Evolutionary conservation across 352 stramenopile genomes (phyloP).

Genomic region (Pelagophyceae sp.): DNA sequence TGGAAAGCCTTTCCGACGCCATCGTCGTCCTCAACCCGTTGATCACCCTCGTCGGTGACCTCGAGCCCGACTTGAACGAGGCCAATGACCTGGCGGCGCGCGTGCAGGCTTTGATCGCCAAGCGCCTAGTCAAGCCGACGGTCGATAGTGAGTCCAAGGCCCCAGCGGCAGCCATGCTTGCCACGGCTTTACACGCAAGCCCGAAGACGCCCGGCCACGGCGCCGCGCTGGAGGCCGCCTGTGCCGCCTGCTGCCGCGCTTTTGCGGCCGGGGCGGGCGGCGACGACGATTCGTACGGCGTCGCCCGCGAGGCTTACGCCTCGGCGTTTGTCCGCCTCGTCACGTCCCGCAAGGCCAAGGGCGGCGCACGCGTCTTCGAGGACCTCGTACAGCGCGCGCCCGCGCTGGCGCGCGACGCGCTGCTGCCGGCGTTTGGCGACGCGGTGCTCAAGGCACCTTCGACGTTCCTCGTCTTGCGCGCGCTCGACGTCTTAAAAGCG

Average conservation of each 20-base stretch:
- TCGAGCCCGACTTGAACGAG: background rate
- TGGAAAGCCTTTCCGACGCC: background rate
- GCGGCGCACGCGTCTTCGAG: background rate
- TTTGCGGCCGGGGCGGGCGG: background rate
- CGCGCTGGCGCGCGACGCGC: background rate
- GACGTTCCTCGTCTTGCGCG: background rate
- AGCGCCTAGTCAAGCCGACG: background rate
- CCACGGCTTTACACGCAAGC: background rate
- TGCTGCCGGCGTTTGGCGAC: background rate
- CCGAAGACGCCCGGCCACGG: background rate
- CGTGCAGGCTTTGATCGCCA: background rate
- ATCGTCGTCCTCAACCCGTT: background rate
- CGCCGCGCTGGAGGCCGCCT: background rate
- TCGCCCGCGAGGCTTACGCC: background rate
- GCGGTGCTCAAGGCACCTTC: background rate
- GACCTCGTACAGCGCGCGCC: background rate
- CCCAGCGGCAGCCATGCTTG: background rate
- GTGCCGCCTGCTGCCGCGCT: background rate
- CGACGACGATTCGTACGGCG: background rate
- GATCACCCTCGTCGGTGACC: background rate
- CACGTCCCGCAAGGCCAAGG: background rate
- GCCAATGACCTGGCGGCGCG: background rate
- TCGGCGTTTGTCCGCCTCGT: background rate
- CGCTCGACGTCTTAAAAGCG: background rate
- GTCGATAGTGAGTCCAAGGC: background rate